These are phyloP conservation scores for Kockovaella imperatae DNA, from an alignment of 768 basidiomycete genomes.

Conservation along the genomic window DNA sequence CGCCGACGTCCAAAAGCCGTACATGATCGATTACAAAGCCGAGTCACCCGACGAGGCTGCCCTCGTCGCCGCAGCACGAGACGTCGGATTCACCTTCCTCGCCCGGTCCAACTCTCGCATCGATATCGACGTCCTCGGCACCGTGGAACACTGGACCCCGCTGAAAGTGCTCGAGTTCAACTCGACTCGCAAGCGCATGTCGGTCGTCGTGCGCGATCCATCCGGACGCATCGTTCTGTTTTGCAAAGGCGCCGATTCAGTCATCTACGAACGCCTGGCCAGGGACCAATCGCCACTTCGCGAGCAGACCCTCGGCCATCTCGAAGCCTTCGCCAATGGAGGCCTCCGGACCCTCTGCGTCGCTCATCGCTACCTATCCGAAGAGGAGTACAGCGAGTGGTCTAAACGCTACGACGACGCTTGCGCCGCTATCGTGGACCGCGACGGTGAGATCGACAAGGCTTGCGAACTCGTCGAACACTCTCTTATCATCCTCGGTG, in stretches of 20 bases:
- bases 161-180: slow-evolving; percentile 87
- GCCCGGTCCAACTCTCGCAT: slow-evolving; percentile 62
- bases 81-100: slow-evolving; percentile 87
- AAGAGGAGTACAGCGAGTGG: slow-evolving; percentile 82
- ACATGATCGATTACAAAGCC: slow-evolving; percentile 77
- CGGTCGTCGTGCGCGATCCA: slow-evolving; percentile 75
- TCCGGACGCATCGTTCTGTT: slow-evolving; percentile 76
- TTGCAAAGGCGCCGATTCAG: slow-evolving; percentile 95
- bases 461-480: slow-evolving; percentile 78
- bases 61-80: slow-evolving; percentile 81
- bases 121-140: slow-evolving; percentile 88
- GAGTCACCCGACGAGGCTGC: slow-evolving; percentile 95
- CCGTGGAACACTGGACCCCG: slow-evolving; percentile 68
- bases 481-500: slow-evolving; percentile 74
- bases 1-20: slow-evolving; percentile 57
- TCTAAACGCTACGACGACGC: slow-evolving; percentile 71
- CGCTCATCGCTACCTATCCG: slow-evolving; percentile 65
- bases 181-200: slow-evolving; percentile 91
- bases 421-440: slow-evolving; percentile 61
- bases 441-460: slow-evolving; percentile 87
- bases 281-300: slow-evolving; percentile 69
- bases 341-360: slow-evolving; percentile 88
- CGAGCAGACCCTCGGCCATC: slow-evolving; percentile 70
- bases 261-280: slow-evolving; percentile 81
- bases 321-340: slow-evolving; percentile 88